Evolutionary conservation across 2,329 filamentous ascomycete species (phyloP), one percentile per base, ranked within the genome.

Genomic region (Neobulgaria alba): DNA sequence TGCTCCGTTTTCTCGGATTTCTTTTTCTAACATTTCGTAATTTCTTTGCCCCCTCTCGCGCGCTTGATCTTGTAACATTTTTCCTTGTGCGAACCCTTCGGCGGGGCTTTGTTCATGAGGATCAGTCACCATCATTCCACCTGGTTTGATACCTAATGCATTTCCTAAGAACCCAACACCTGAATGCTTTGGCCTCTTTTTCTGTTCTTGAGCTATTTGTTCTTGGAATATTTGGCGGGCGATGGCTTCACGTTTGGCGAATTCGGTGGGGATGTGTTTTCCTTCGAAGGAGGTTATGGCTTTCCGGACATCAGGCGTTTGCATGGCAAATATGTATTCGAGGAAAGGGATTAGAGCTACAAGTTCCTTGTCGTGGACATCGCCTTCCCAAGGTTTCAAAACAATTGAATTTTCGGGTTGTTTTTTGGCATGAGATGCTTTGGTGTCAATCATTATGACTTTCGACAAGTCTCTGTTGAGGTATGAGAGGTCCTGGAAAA

Each of bases 371-470:
- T 98, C 90, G 54, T 80, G 77, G 34, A 79, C 65, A 51, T 93
- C 75, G 23, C 92, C 92, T 41, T 73, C 84, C 92, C 92, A 98
- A 55, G 89, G 88, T 20, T 87, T 79, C 20, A 98, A 69, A 34
- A 96, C 69, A 52, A 98, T 92, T 51, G 92, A 87, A 63, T 98
- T 98, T 57, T 95, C 87, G n/a, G 92, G 92, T 59, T 98, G 92
- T 50, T 83, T 77, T 55, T 85, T 82, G 46, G 90, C 85, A 57
- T 95, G 87, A 30, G 76, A 68, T 29, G 82, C 67, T 50, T 93
- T 81, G 35, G 87, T 95, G 62, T 98, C 92, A 57, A 98, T 75
- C 54, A 98, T 80, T 60, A 98, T 87, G 36, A 94, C 87, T 67
- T 96, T 96, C 51, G 85, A 92, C 23, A 95, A 75, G 58, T 95